Conservation (phyloP, 2,329 filamentous ascomycete genomes). For the Cercospora beticola region DNA sequence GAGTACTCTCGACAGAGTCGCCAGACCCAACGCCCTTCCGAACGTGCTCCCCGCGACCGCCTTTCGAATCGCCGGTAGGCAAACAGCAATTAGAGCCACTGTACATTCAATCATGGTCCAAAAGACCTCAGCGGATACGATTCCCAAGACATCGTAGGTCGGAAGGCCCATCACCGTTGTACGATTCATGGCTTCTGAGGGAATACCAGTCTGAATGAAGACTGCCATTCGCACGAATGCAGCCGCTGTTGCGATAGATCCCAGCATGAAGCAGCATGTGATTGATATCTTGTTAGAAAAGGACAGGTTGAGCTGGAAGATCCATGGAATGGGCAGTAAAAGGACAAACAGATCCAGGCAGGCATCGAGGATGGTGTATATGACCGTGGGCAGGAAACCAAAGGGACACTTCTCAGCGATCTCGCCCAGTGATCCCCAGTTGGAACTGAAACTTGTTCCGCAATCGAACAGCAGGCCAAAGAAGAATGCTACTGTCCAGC, state of each 20-base stretch:
- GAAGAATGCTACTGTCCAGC: constrained; percentile 18
- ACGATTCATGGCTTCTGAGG: constrained; percentile 17
- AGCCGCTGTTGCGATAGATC: constrained; percentile 17
- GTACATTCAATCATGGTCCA: constrained; percentile 23
- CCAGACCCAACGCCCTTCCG: constrained; percentile 10
- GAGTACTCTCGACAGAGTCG: constrained; percentile 4
- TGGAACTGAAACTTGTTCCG: constrained; percentile 13
- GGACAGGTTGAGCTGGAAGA: constrained; percentile 19
- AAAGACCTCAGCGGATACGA: constrained; percentile 19
- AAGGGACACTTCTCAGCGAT: constrained; percentile 21
- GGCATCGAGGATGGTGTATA: constrained; percentile 21
- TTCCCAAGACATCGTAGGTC: constrained; percentile 22
- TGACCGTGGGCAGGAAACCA: constrained; percentile 19
- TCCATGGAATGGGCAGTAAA: constrained; percentile 18
- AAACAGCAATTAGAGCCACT: constrained; percentile 19
- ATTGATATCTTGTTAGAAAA: constrained; percentile 18
- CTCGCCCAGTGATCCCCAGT: constrained; percentile 17
- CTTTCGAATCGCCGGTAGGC: constrained; percentile 16
- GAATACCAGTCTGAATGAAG: constrained; percentile 19
- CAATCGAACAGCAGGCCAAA: constrained; percentile 20
- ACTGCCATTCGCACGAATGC: constrained; percentile 21
- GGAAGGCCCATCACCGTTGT: constrained; percentile 16
- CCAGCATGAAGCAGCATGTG: constrained; percentile 18
- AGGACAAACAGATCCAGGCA: constrained; percentile 20
- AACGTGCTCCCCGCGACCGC: constrained; percentile 11